These are phyloP conservation scores for Coccinonectria pachysandricola DNA, from an alignment of 2,329 filamentous ascomycete species.

Conservation along the genomic window DNA sequence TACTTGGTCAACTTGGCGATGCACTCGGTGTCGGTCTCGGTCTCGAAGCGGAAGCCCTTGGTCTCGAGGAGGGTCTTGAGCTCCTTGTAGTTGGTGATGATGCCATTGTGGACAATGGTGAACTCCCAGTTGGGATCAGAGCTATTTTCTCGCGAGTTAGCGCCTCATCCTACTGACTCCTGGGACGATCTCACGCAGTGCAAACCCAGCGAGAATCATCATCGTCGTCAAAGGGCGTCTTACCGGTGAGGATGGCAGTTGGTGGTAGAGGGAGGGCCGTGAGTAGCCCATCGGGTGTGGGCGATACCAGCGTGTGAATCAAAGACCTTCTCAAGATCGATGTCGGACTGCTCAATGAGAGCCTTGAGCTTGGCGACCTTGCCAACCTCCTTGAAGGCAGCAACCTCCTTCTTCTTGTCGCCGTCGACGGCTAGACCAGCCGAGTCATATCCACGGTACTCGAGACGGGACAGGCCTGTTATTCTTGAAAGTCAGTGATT, in stretches of 20 bases:
- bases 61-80: slow-evolving; percentile 81
- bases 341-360: slow-evolving; percentile 73
- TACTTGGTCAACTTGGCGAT: slow-evolving; percentile 99
- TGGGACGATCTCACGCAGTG: too few species aligned
- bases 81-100: slow-evolving; percentile 99
- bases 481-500: slow-evolving; percentile 9
- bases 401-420: slow-evolving; percentile 97
- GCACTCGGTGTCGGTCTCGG: slow-evolving; percentile 97
- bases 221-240: too few species aligned
- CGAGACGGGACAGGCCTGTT: slow-evolving; percentile 81
- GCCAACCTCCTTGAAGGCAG: slow-evolving; percentile 97
- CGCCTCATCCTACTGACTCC: too few species aligned
- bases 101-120: slow-evolving; percentile 95
- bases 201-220: too few species aligned
- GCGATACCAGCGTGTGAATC: slow-evolving; percentile 98
- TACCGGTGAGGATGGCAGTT: slow-evolving; percentile 99
- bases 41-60: slow-evolving; percentile 99
- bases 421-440: slow-evolving; percentile 92
- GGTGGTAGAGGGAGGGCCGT: slow-evolving; percentile 81
- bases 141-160: too few species aligned
- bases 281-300: slow-evolving; percentile 98
- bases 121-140: slow-evolving; percentile 96
- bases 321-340: slow-evolving; percentile 86
- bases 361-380: slow-evolving; percentile 96
- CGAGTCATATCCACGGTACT: slow-evolving; percentile 98